Evolutionary conservation across 495 filamentous ascomycete genomes (phyloP).

Genomic region (Trypethelium eluteriae): DNA sequence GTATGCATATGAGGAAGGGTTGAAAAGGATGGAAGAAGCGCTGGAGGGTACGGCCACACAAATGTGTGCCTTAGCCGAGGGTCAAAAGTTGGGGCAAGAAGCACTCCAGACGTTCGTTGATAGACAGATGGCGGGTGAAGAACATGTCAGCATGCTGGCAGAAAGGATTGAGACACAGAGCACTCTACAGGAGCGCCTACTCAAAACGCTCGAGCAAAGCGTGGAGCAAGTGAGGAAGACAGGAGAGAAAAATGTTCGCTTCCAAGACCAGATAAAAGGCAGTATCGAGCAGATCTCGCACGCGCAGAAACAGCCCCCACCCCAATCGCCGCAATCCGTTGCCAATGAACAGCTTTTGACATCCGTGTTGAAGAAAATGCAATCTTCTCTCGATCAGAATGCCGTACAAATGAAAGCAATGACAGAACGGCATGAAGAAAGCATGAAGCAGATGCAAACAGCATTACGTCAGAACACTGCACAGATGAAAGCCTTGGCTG

Average conservation of each 20-base stretch:
- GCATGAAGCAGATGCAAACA: conserved; percentile 23
- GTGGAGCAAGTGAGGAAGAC: not conserved
- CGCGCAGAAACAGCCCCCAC: not conserved
- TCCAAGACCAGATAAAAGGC: conserved; percentile 7
- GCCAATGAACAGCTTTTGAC: not conserved
- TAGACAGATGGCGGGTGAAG: conserved; percentile 8
- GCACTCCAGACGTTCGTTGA: not conserved
- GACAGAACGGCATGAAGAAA: conserved; percentile 8
- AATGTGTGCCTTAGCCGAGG: not conserved
- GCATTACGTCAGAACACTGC: conserved; percentile 19
- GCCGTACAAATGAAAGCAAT: not conserved
- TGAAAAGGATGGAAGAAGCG: conserved; percentile 6
- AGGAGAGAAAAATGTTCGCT: conserved; percentile 6
- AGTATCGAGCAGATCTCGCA: conserved; percentile 10
- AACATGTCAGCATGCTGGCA: conserved; percentile 6
- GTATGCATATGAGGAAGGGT: conserved; percentile 4
- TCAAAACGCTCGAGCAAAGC: conserved; percentile 5
- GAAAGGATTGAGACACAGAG: conserved; percentile 6
- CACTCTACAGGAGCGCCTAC: conserved; percentile 1
- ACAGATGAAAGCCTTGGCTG: conserved; percentile 24
- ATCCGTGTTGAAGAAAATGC: conserved; percentile 20
- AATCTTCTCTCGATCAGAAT: conserved; percentile 18
- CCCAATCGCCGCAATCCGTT: not conserved
- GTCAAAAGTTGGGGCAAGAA: conserved; percentile 4
- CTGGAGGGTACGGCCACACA: not conserved